Base-by-base conservation (phyloP, 169 alveolate species). In the Cryptosporidium sp. region DNA sequence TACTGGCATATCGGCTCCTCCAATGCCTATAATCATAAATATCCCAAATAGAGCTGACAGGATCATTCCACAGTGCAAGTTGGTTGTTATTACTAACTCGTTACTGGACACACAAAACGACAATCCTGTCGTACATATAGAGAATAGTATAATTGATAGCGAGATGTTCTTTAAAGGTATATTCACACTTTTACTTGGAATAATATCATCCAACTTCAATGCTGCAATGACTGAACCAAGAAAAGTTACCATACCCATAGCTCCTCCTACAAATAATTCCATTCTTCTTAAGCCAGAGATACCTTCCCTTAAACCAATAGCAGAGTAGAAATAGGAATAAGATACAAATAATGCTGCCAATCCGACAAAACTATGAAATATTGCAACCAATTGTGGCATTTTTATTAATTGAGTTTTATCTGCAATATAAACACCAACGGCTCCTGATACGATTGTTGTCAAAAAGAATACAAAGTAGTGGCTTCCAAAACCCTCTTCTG, bases 1-100 rank as follows among this genome's bases (percentile, higher is more conserved):
- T 74, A 96, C 96, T 2, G 97, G 97, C 97, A 96, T 95, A 73
- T 95, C 97, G 50, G 95, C 95, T 50, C 93, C 93, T 48, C 96
- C 97, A 50, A 94, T 93, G 23, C 94, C 31, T 73, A 95, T 94
- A 67, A 95, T 95, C 70, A 96, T 89, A 69, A 94, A 96, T 86
- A 92, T 93, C 37, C 97, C 98, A 67, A 93, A 91, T 91, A 75
- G 80, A 92, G 93, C 95, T 85, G 80, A 59, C 6, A 80, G 55
- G 39, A 80, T 80, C 71, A 86, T 71, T 14, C 92, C 92, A 55
- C 89, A 74, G 26, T 80, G 89, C 43, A 80, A 45, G 51, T 65
- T 80, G 12, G 89, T 80, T 26, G 65, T 43, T 18, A 43, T 65
- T 62, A 29, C 23, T 26, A 80, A 23, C 45, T 80, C 80, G 37